A percentile compares a stretch with the other conserved stretches of the same genome.
These are phyloP conservation scores for Sphaerosporella brunnea DNA, from an alignment of 495 filamentous ascomycete genomes.

Conservation along the genomic window DNA sequence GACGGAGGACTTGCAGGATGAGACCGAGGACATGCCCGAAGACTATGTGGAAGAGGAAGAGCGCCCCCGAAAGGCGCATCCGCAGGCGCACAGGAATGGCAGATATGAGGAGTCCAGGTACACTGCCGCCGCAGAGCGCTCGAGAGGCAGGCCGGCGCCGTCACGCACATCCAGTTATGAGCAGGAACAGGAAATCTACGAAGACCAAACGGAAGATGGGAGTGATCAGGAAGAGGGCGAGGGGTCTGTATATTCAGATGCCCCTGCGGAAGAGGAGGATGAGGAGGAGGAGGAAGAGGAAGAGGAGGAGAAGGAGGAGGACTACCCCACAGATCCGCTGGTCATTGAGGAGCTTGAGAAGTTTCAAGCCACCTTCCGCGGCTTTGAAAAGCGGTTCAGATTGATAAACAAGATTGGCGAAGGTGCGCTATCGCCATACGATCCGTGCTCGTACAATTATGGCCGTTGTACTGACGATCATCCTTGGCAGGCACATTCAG, in stretches of 20 bases:
- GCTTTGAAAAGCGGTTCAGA: conserved; percentile 66
- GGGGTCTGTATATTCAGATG: conserved; percentile 7
- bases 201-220: conserved; percentile 13
- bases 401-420: conserved; percentile 94
- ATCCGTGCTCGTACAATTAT: too few relatives aligned
- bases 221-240: conserved; percentile 28
- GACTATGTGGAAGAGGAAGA: conserved; percentile 16
- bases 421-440: conserved; percentile 43
- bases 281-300: conserved; percentile 28
- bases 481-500: conserved; percentile 50
- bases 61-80: conserved; percentile 8
- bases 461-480: neutral
- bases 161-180: neutral
- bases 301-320: conserved; percentile 32
- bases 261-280: conserved; percentile 28
- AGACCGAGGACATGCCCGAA: conserved; percentile 14
- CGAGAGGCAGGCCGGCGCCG: neutral
- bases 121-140: too few relatives aligned
- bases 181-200: neutral
- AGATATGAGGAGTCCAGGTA: too few relatives aligned
- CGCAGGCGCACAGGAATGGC: neutral
- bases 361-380: conserved; percentile 62
- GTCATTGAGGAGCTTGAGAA: conserved; percentile 73
- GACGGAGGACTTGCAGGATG: conserved; percentile 17
- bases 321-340: conserved; percentile 37